Conservation (phyloP, 257 asterid species). For the Nicotiana benthamiana region DNA sequence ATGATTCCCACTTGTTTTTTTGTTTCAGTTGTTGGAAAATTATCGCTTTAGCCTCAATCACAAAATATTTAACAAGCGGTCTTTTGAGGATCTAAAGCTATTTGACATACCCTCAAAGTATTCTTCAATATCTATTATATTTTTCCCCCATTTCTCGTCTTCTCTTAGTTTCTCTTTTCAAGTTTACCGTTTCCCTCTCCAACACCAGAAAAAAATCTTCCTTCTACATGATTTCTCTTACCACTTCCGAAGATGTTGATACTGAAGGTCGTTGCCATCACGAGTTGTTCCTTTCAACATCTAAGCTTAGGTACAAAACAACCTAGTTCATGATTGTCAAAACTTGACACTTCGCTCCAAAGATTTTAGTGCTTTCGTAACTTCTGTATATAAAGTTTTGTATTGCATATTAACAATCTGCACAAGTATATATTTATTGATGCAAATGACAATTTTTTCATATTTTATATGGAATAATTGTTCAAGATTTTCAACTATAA, state of each 20-base stretch:
- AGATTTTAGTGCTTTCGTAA: background rate
- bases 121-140: background rate
- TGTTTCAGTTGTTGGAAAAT: background rate
- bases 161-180: background rate
- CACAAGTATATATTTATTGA: background rate
- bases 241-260: background rate
- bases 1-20: background rate
- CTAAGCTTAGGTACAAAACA: background rate
- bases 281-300: background rate
- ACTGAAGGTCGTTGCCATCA: background rate
- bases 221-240: background rate
- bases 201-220: background rate
- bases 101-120: background rate
- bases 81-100: background rate
- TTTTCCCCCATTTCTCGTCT: background rate
- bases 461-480: background rate
- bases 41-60: background rate
- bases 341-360: background rate
- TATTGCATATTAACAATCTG: background rate
- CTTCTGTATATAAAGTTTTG: background rate
- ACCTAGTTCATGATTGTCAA: background rate
- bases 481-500: background rate
- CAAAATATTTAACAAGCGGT: background rate
- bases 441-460: background rate
- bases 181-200: background rate